Evolutionary conservation across 148 eudicot species (phyloP).

Genomic region (Persicaria tinctoria): DNA sequence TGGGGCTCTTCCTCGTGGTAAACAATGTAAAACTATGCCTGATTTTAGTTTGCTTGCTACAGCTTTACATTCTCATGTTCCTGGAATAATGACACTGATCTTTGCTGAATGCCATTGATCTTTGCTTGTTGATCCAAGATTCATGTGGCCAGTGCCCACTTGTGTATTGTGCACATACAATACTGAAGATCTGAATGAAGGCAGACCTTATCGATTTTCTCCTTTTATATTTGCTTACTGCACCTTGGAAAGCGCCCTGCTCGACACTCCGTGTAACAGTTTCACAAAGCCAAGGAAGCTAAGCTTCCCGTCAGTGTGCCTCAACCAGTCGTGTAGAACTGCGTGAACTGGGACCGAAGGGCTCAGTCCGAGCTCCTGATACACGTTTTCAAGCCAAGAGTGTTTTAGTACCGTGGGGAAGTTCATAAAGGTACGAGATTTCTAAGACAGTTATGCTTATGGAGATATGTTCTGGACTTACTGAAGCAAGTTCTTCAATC

Average conservation of each 20-base stretch:
- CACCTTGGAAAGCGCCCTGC: constrained; percentile 23
- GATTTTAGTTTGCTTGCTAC: constrained; percentile 7
- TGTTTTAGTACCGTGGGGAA: not conserved
- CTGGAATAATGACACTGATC: not conserved
- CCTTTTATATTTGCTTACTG: constrained; percentile 11
- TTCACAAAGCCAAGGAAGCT: constrained; percentile 53
- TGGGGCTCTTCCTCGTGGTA: not conserved
- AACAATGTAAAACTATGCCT: not conserved
- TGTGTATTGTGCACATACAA: not conserved
- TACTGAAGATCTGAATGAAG: not conserved
- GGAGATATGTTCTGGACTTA: constrained; percentile 20
- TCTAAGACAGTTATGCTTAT: not conserved
- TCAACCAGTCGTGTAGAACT: constrained; percentile 53
- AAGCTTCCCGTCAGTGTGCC: constrained; percentile 55
- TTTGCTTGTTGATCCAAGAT: not conserved
- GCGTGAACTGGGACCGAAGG: constrained; percentile 50
- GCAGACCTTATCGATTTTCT: not conserved
- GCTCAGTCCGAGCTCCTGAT: constrained; percentile 54
- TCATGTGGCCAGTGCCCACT: not conserved
- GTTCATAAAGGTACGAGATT: not conserved
- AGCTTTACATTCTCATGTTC: constrained; percentile 3
- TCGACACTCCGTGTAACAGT: constrained; percentile 41
- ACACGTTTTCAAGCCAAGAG: not conserved
- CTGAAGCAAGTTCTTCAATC: constrained; percentile 60
- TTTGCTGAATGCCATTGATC: not conserved